A percentile compares a stretch with the other conserved stretches of the same genome.
phyloP scores from a whole-genome alignment of 148 eudicot genomes.

The Linanthus parryae region DNA sequence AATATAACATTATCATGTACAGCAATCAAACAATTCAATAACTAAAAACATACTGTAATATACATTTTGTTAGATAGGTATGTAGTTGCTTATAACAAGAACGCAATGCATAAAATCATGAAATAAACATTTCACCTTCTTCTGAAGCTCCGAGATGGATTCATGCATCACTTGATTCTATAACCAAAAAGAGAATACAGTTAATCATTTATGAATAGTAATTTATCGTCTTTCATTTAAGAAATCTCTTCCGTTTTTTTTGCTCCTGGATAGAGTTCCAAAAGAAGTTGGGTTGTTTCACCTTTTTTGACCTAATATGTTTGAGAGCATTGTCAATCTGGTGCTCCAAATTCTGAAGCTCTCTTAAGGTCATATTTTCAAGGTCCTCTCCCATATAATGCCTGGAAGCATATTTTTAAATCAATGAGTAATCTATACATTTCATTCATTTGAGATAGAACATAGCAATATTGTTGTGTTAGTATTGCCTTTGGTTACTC shows the following conservation, averaged over 20 bases:
- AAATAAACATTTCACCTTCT: too few relatives aligned
- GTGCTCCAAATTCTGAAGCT: conserved; percentile 69
- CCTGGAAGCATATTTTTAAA: conserved; percentile 26
- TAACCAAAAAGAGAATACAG: neutral
- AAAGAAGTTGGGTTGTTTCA: neutral
- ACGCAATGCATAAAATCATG: too few relatives aligned
- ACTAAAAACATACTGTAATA: too few relatives aligned
- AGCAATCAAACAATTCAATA: too few relatives aligned
- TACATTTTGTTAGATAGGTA: too few relatives aligned
- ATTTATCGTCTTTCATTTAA: neutral
- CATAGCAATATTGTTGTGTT: neutral
- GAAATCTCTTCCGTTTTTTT: neutral
- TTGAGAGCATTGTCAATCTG: conserved; percentile 62
- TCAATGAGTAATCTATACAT: neutral
- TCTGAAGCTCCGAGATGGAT: conserved; percentile 42
- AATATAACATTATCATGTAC: too few relatives aligned
- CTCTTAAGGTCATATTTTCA: conserved; percentile 48
- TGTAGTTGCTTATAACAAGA: too few relatives aligned
- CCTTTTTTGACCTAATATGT: conserved; percentile 50
- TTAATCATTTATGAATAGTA: neutral
- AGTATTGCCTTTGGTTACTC: conserved; percentile 46
- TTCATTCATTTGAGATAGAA: neutral
- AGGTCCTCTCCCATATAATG: conserved; percentile 69
- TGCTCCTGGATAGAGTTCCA: neutral
- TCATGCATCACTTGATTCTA: conserved; percentile 46